These are phyloP conservation scores for Rhizopus arrhizus DNA, from an alignment of 371 early-diverging fungal genomes.

Conservation along the genomic window DNA sequence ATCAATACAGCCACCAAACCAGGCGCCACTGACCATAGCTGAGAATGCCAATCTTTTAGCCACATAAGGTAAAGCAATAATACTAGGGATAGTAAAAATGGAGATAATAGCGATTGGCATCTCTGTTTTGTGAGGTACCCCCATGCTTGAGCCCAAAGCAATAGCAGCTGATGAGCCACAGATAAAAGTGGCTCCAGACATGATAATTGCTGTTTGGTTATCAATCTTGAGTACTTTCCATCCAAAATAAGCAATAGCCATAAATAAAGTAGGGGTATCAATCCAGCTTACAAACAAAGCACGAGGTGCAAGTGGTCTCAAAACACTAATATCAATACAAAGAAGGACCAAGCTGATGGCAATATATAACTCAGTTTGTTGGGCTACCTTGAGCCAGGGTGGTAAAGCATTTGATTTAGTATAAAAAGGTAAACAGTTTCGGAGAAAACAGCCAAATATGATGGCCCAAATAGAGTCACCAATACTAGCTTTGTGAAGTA, in stretches of 20 bases:
- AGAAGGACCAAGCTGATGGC: conserved; percentile 61
- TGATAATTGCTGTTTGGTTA: conserved; percentile 60
- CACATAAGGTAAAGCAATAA: conserved; percentile 64
- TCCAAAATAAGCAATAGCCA: conserved; percentile 57
- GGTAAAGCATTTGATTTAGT: conserved; percentile 47
- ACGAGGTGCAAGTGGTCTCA: conserved; percentile 59
- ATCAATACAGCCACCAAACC: conserved; percentile 70
- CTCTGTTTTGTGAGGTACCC: conserved; percentile 58
- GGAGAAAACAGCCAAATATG: conserved; percentile 54
- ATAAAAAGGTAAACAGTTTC: conserved; percentile 45
- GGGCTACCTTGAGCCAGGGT: conserved; percentile 59
- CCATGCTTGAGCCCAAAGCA: conserved; percentile 61
- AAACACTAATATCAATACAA: conserved; percentile 60
- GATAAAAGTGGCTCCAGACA: conserved; percentile 66
- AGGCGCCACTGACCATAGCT: conserved; percentile 59
- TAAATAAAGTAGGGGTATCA: conserved; percentile 61
- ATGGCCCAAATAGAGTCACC: conserved; percentile 70
- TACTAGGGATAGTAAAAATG: conserved; percentile 67
- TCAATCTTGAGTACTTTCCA: conserved; percentile 58
- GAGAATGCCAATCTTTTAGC: conserved; percentile 49
- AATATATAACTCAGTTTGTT: conserved; percentile 65
- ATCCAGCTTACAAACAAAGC: conserved; percentile 68
- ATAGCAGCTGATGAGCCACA: conserved; percentile 70
- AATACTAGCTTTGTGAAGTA: conserved; percentile 51
- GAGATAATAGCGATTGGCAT: conserved; percentile 69